Percentiles rank a stretch among this genome's conserved stretches.
phyloP scores from a whole-genome alignment of 768 basidiomycete species.

The Russula virescens region DNA sequence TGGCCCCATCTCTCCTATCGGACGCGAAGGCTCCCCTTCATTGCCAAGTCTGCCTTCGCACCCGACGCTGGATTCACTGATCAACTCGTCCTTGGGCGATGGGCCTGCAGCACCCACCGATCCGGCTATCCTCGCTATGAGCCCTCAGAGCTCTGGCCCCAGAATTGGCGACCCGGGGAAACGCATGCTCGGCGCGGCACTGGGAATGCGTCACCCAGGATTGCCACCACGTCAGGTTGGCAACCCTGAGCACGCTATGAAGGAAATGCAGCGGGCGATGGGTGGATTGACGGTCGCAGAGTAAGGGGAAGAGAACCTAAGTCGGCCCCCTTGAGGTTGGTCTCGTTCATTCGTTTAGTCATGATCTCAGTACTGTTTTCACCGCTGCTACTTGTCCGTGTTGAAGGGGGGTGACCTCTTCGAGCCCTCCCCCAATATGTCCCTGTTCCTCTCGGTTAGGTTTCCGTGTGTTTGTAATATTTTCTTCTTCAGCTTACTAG shows the following conservation, averaged over 20 bases:
- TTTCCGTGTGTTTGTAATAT: background rate
- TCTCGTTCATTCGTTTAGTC: background rate
- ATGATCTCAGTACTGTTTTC: background rate
- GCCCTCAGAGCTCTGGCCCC: constrained; percentile 47
- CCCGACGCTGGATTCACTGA: constrained; percentile 79
- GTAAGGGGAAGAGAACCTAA: constrained; percentile 35
- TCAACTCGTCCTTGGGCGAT: constrained; percentile 64
- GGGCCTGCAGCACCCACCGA: constrained; percentile 50
- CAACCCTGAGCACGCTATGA: constrained; percentile 51
- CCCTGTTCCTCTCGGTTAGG: background rate
- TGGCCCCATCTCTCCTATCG: constrained; percentile 25
- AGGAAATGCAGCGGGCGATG: constrained; percentile 71
- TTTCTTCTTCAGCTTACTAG: background rate
- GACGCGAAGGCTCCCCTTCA: constrained; percentile 63
- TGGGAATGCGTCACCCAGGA: constrained; percentile 77
- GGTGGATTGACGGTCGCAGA: constrained; percentile 69
- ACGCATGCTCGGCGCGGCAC: constrained; percentile 81
- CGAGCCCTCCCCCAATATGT: background rate
- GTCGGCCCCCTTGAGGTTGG: background rate
- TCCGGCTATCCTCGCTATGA: constrained; percentile 62
- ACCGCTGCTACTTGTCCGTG: background rate
- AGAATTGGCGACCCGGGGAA: constrained; percentile 85
- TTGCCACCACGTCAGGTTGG: constrained; percentile 49
- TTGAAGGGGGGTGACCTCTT: background rate
- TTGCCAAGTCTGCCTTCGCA: constrained; percentile 76